Base-by-base conservation (phyloP, 306 rosid genomes). In the Cicer yamashitae region DNA sequence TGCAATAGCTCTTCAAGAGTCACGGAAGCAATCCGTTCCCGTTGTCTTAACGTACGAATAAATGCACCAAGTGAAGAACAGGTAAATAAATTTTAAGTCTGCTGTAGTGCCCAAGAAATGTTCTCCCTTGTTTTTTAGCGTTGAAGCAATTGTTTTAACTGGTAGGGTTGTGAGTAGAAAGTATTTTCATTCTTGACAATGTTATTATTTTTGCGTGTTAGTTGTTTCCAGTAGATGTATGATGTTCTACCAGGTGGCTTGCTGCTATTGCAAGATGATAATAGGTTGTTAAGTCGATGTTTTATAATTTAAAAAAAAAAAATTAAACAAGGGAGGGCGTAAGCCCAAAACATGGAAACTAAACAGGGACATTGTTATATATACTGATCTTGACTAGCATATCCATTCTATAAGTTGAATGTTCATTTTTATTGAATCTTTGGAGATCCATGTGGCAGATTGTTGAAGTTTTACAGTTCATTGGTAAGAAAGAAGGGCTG, bases 1-100 rank as follows among this genome's bases (percentile, higher is more conserved):
- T 90, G 99, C 85, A 92, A 92, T 88, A 94, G 96, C 75, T 94
- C 99, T 77, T 94, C 99, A 41, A 91, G 90, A 85, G 97, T 94
- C 57, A 89, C 93, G 43, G 97, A 94, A 89, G 99, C 99, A 74
- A 94, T 94, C 75, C 89, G 99, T 63, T 94, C 99, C 46, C 90
- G 99, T 43, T 94, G 99, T 87, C 88, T 94, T 30, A 94, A 90
- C 82, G 88, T 92, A 73, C 89, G 92, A 77, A 87, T 94, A 78
- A 90, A 92, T 64, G 96, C 92, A 50, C 97, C 99, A n/a, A 80
- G 86, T 44, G 97, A 89, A 60, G 91, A 90, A 41, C 87, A 94
- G 97, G 99, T 94, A 30, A 48, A 40, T 60, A 67, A 22, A 68
- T 53, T 79, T 71, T 34, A 43, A 62, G 38, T 47, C 8, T 64